phyloP scores from a whole-genome alignment of 345 rosid species.

The Arabis hirsuta region DNA sequence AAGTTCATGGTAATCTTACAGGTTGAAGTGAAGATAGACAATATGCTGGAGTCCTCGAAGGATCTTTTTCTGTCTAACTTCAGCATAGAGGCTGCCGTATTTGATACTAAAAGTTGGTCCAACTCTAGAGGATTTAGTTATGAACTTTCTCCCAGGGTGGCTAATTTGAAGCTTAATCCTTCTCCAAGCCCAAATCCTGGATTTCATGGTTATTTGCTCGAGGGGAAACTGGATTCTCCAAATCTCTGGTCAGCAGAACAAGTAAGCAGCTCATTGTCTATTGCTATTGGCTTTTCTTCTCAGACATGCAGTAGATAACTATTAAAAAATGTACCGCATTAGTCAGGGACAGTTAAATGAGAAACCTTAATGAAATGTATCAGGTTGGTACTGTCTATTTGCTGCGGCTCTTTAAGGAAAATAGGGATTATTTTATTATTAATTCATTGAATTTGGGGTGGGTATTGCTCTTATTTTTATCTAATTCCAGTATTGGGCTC shows the following conservation, averaged over 20 bases:
- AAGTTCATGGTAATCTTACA: slow-evolving; percentile 37
- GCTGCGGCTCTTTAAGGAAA: background rate
- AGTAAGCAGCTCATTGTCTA: slow-evolving; percentile 53
- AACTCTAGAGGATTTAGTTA: slow-evolving; percentile 46
- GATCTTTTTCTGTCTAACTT: slow-evolving; percentile 60
- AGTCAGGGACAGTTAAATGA: slow-evolving; percentile 3
- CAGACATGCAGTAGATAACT: background rate
- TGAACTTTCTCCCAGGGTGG: slow-evolving; percentile 66
- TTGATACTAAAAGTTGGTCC: slow-evolving; percentile 72
- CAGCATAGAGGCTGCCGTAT: slow-evolving; percentile 75
- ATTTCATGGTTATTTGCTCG: slow-evolving; percentile 75
- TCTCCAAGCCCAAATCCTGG: slow-evolving; percentile 54
- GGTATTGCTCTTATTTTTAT: background rate
- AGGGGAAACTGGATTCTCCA: slow-evolving; percentile 75
- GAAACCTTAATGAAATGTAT: background rate
- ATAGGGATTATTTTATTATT: background rate
- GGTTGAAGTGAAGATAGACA: slow-evolving; percentile 94
- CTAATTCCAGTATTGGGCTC: slow-evolving; percentile 2
- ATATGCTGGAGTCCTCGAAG: slow-evolving; percentile 54
- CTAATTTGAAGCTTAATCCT: slow-evolving; percentile 57
- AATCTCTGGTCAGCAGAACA: slow-evolving; percentile 97
- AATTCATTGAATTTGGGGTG: too few species aligned
- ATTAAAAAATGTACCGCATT: background rate
- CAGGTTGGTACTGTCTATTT: slow-evolving; percentile 9
- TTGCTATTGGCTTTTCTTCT: slow-evolving; percentile 25